Evolutionary conservation across 176 grass and related monocot species (phyloP), one percentile per base, ranked within the genome.

Genomic region (Musa acuminata): DNA sequence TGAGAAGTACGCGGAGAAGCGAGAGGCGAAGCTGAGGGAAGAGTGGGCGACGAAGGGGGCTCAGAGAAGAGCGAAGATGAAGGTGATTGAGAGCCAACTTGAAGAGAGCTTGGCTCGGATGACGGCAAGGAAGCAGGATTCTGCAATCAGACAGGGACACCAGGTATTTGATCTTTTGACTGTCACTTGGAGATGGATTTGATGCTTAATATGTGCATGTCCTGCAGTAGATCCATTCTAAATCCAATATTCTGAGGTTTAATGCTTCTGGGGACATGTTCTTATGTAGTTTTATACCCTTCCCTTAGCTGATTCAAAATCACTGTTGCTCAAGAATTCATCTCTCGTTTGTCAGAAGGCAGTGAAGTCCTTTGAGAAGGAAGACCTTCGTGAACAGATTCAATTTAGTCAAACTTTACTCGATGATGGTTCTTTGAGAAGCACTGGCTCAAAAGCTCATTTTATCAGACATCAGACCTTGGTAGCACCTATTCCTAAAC

Each of bases 1-100:
- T 64, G 87, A 85, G 2, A 78, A 73, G 9, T 93, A 93, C 68
- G 80, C 84, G 84, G 81, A 80, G 70, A 85, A 71, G 11, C 82
- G 90, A 21, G 84, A 87, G 26, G 82, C 82, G 55, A 89, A 81
- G 87, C 87, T 85, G 71, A 66, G 59, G 58, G 69, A 52, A 35
- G 80, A 79, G 2, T 79, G 71, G 80, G 49, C 73, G 27, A 35
- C 14, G 55, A 27, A 72, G 62, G 75, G 59, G 64, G 54, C 55
- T 10, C 64, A 35, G 49, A 87, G 66, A 71, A 81, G 78, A 13
- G 55, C 52, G 10, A 52, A 83, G 75, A 49, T 79, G 77, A 65
- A 59, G 65, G 35, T 50, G 65, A 29, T 68, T 43, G 53, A 53
- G 80, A 50, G 25, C 9, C 35, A n/a, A 19, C 55, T 69, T 50